Evolutionary conservation across 345 rosid species (phyloP).

Genomic region (Salix exigua): DNA sequence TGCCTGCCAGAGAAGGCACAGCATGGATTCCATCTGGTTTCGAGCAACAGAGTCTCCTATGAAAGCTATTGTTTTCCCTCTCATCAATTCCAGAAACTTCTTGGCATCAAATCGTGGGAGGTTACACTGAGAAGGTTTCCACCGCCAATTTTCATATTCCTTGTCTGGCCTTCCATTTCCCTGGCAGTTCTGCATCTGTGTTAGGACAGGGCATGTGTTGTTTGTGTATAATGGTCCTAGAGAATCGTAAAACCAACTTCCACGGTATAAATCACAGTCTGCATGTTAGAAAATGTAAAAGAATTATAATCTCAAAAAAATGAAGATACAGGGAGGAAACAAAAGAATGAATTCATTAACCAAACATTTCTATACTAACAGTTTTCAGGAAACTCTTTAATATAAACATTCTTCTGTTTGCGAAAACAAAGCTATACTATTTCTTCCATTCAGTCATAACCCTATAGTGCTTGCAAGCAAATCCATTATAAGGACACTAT

Average conservation of each 20-base stretch:
- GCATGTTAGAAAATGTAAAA: constrained; percentile 16
- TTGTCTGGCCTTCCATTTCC: constrained; percentile 96
- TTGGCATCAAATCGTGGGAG: constrained; percentile 88
- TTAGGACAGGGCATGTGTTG: constrained; percentile 83
- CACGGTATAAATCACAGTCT: constrained; percentile 81
- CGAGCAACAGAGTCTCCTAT: constrained; percentile 97
- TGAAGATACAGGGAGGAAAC: neutral
- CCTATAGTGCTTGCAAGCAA: neutral
- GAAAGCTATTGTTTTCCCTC: constrained; percentile 84
- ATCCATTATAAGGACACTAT: neutral
- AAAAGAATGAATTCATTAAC: neutral
- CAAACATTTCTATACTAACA: neutral
- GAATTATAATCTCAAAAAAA: constrained; percentile 9
- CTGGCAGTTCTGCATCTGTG: constrained; percentile 99
- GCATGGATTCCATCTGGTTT: constrained; percentile 95
- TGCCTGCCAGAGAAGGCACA: constrained; percentile 99
- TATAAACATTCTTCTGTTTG: neutral
- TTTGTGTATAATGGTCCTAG: constrained; percentile 75
- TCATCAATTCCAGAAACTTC: constrained; percentile 91
- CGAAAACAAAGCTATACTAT: neutral
- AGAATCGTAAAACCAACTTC: constrained; percentile 86
- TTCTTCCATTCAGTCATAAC: neutral
- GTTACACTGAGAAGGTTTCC: constrained; percentile 84
- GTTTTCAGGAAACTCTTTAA: neutral
- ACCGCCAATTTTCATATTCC: constrained; percentile 90